A percentile compares a stretch with the other conserved stretches of the same genome.
These are phyloP conservation scores for Ensete glaucum DNA, from an alignment of 176 grass and related monocot genomes.

Conservation along the genomic window DNA sequence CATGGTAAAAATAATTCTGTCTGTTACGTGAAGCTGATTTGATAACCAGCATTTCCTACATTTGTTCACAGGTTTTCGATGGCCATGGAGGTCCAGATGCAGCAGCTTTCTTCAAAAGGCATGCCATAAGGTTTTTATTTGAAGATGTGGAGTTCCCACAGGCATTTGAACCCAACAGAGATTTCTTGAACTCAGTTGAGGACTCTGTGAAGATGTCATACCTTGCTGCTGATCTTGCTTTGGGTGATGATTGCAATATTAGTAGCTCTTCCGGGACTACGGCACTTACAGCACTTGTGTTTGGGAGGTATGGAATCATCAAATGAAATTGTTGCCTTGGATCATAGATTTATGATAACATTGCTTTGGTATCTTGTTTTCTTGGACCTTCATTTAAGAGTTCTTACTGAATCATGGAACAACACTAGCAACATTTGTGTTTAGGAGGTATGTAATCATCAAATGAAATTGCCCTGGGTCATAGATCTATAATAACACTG, in stretches of 20 bases:
- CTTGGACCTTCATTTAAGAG: neutral
- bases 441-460: neutral
- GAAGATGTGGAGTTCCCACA: slow-evolving; percentile 12
- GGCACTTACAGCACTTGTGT: slow-evolving; percentile 9
- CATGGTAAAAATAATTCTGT: neutral
- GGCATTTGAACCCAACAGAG: slow-evolving; percentile 1
- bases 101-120: slow-evolving; percentile 12
- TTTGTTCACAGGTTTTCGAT: slow-evolving; percentile 2
- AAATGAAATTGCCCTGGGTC: neutral
- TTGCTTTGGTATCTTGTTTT: neutral
- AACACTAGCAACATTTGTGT: neutral
- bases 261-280: slow-evolving; percentile 14
- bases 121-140: slow-evolving; percentile 15
- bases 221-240: slow-evolving; percentile 11
- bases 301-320: slow-evolving; percentile 1
- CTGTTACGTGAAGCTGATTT: neutral
- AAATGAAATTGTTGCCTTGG: neutral
- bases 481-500: neutral
- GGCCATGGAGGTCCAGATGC: slow-evolving; percentile 16
- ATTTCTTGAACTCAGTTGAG: slow-evolving; percentile 10
- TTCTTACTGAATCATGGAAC: neutral
- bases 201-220: slow-evolving; percentile 1
- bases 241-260: slow-evolving; percentile 4
- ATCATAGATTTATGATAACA: neutral
- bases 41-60: neutral